Evolutionary conservation across 441 rosid species (phyloP).

Genomic region (Pelargonium australe): DNA sequence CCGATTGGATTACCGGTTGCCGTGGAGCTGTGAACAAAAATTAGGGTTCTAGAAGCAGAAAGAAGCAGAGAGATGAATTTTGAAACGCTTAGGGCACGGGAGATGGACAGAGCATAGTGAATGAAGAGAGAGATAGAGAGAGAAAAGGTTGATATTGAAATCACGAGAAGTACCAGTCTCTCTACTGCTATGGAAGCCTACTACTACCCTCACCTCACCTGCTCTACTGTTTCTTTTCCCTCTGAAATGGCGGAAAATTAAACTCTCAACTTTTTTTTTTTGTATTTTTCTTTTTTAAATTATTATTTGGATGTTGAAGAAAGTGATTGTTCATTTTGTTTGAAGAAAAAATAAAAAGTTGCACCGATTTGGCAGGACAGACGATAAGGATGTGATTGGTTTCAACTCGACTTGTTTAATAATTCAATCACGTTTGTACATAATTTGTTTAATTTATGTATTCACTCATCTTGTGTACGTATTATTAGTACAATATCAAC

Average conservation of each 20-base stretch:
- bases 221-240: constrained; percentile 11
- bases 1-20: neutral
- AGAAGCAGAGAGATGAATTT: constrained; percentile 5
- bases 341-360: too few relatives aligned
- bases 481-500: too few relatives aligned
- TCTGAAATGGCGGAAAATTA: constrained; percentile 34
- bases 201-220: neutral
- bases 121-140: constrained; percentile 31
- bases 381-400: too few relatives aligned
- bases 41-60: constrained; percentile 11
- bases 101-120: constrained; percentile 32
- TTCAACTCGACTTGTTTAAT: too few relatives aligned
- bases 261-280: too few relatives aligned
- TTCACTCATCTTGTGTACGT: too few relatives aligned
- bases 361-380: too few relatives aligned
- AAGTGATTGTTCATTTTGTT: too few relatives aligned
- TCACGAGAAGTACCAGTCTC: constrained; percentile 37
- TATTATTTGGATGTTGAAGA: neutral
- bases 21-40: neutral
- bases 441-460: too few relatives aligned
- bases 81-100: constrained; percentile 35
- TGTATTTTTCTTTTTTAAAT: neutral
- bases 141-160: constrained; percentile 20
- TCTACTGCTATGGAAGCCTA: neutral
- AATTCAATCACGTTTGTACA: too few relatives aligned